Percentiles rank a stretch among this genome's conserved stretches.
Evolutionary conservation across 345 rosid species (phyloP).

Genomic region (Gossypium raimondii): DNA sequence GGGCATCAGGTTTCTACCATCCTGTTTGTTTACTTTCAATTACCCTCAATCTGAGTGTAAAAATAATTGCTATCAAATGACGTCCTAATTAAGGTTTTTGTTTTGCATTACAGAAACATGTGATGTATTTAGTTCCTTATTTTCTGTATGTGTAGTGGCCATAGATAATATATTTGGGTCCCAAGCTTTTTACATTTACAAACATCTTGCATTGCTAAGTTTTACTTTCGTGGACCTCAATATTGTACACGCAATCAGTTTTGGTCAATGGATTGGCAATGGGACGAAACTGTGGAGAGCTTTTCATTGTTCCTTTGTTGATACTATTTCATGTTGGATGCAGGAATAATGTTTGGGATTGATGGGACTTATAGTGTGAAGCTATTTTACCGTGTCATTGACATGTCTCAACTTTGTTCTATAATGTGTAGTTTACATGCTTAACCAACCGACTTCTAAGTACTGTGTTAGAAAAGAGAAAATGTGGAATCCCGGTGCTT

Average conservation of each 20-base stretch:
- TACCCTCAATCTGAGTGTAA: neutral
- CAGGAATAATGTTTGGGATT: too few relatives aligned
- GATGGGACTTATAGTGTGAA: neutral
- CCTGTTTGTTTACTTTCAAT: too few relatives aligned
- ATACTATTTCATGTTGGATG: neutral
- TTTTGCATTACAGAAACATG: too few relatives aligned
- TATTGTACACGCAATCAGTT: neutral
- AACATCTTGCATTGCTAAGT: neutral
- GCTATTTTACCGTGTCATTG: neutral
- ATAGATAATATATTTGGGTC: neutral
- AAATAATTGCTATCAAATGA: too few relatives aligned
- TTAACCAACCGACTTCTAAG: neutral
- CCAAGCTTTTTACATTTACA: neutral
- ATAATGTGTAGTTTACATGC: neutral
- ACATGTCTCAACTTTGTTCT: neutral
- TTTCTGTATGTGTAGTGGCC: neutral
- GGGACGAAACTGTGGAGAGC: neutral
- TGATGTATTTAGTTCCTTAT: neutral
- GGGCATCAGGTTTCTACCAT: conserved; percentile 72
- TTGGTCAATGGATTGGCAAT: neutral
- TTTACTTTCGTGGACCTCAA: neutral
- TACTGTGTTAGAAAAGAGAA: neutral
- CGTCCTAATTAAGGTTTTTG: too few relatives aligned
- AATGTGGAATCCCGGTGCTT: neutral
- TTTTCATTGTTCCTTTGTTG: neutral